Evolutionary conservation across 371 early-diverging fungal species (phyloP), one percentile per base, ranked within the genome.

Genomic region (Massospora cicadina): DNA sequence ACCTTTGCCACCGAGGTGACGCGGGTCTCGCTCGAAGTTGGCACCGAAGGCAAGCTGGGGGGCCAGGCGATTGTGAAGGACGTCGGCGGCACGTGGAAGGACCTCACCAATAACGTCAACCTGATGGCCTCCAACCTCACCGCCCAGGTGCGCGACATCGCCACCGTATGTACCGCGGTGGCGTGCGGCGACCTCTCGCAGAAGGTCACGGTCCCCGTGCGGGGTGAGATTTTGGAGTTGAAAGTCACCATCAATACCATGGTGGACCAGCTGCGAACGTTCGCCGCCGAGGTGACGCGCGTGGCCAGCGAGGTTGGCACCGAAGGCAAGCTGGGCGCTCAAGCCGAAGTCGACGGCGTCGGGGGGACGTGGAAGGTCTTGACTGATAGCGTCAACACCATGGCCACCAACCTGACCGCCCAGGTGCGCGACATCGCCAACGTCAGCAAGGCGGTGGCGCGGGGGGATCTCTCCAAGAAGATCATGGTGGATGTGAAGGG

Each of bases 1-100:
- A 80, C 74, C 0, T 83, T 83, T 72, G 83, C 83, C 0, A 75
- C 77, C 0, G 86, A 87, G 64, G 84, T 87, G 5, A 79, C 78
- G 53, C 77, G 79, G n/a, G 82, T 84, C 0, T 77, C 81, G 3
- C 65, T 76, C 3, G 81, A 81, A 67, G 85, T 84, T 54, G 82
- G 85, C 1, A 84, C 82, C 0, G 82, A 80, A 30, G 83, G 83
- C 5, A 77, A 75, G 56, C 72, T 85, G 1, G 80, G 78, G 5
- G 80, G 76, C 2, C 75, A 80, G 65, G 78, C 77, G 0, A 55
- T 61, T 0, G 80, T 80, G 2, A 76, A 75, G 10, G 77, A 69
- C 58, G 78, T 77, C 0, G 71, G 67, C n/a, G 86, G 78, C 54
- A 71, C 71, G 1, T 74, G 76, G 78, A 76, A 75, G 54, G 75